Conservation (phyloP, 176 grass and related monocot genomes). For the Cenchrus americanus region DNA sequence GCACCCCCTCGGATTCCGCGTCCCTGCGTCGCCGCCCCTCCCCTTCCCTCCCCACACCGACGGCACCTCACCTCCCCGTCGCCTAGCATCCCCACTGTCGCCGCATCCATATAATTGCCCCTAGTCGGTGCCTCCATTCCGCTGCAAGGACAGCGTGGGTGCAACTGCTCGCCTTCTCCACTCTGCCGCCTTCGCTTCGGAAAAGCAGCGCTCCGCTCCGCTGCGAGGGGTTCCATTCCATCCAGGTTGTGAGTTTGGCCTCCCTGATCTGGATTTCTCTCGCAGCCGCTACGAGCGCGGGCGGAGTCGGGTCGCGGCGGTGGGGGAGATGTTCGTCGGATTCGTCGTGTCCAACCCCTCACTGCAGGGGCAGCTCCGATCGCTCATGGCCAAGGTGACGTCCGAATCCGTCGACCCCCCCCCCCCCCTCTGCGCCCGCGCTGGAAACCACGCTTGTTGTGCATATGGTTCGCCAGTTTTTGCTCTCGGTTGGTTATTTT, state of each 20-base stretch:
- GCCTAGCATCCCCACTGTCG: no score
- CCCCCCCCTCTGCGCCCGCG: background rate
- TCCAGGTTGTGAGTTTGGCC: background rate
- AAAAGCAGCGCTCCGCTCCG: no score
- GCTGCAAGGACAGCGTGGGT: no score
- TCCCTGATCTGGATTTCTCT: slow-evolving; percentile 45
- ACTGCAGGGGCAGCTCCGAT: slow-evolving; percentile 91
- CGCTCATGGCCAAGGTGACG: slow-evolving; percentile 84
- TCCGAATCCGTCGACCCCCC: background rate
- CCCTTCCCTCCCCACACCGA: no score
- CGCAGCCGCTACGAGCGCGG: slow-evolving; percentile 12
- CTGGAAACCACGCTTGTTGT: background rate
- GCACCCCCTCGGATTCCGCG: no score
- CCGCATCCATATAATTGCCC: no score
- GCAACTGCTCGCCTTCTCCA: no score
- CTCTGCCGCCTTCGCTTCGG: no score
- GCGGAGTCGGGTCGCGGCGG: background rate
- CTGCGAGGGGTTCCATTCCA: background rate
- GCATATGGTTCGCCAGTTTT: background rate
- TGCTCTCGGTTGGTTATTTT: slow-evolving; percentile 29
- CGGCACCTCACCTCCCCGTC: no score
- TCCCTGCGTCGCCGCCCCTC: no score
- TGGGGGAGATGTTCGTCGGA: slow-evolving; percentile 70
- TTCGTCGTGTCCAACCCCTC: slow-evolving; percentile 93
- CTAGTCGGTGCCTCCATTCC: no score